Conservation (phyloP, 2,329 filamentous ascomycete species). For the Cladorrhinum sp. region DNA sequence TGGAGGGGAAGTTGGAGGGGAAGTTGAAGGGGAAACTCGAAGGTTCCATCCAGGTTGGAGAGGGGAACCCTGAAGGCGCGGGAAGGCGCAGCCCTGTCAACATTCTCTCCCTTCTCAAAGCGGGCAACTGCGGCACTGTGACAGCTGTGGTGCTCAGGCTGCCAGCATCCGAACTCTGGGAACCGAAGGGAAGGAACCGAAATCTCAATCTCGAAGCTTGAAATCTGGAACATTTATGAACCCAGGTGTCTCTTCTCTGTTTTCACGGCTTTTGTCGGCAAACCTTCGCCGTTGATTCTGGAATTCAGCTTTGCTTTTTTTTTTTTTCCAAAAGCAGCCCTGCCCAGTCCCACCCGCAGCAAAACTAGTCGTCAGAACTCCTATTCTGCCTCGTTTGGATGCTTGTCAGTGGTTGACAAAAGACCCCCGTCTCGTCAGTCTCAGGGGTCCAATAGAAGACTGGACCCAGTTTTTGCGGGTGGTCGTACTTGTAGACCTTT, state of each 20-base stretch:
- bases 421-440: background rate
- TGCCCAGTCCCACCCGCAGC: background rate
- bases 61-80: background rate
- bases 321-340: background rate
- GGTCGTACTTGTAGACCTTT: background rate
- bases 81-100: background rate
- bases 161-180: background rate
- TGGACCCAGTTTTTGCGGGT: background rate
- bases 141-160: background rate
- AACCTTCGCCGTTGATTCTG: background rate
- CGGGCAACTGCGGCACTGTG: background rate
- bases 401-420: background rate
- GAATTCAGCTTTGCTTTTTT: background rate
- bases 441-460: background rate
- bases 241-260: background rate
- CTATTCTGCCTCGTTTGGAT: background rate
- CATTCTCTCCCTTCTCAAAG: background rate
- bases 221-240: background rate
- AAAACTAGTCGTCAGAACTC: background rate
- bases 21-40: no score
- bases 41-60: no score
- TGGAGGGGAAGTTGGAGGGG: no score
- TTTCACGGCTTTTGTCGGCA: background rate
- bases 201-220: background rate
- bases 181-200: background rate